A percentile compares a stretch with the other conserved stretches of the same genome.
Evolutionary conservation across 1,284 basidiomycete species (phyloP).

Genomic region (Leccinum angustisporum): DNA sequence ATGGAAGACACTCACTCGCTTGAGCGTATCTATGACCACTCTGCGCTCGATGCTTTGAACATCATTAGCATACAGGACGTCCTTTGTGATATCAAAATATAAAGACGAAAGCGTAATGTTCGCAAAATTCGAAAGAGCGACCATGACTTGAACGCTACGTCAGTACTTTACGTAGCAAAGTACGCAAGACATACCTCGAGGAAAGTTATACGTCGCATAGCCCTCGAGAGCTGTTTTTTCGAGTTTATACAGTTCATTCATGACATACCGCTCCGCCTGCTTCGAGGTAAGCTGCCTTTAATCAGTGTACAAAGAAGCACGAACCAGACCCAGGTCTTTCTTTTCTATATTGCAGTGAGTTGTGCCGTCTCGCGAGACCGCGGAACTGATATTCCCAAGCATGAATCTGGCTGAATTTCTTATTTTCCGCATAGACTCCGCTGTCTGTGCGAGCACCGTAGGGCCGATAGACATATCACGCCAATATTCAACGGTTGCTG

Average conservation of each 20-base stretch:
- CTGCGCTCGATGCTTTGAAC: constrained; percentile 54
- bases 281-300: constrained; percentile 3
- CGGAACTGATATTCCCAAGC: constrained; percentile 72
- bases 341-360: constrained; percentile 38
- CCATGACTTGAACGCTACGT: constrained; percentile 48
- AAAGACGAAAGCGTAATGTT: constrained; percentile 76
- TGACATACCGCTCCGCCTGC: constrained; percentile 82
- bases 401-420: constrained; percentile 91
- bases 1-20: constrained; percentile 51
- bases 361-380: constrained; percentile 19
- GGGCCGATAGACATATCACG: constrained; percentile 87
- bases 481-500: constrained; percentile 88
- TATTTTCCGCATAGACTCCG: constrained; percentile 82
- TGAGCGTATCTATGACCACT: constrained; percentile 70
- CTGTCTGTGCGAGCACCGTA: constrained; percentile 74
- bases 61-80: constrained; percentile 81
- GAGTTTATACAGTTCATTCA: constrained; percentile 79
- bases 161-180: neutral
- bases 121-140: constrained; percentile 61
- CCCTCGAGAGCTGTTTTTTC: constrained; percentile 67
- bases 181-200: constrained; percentile 61
- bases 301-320: constrained; percentile 26
- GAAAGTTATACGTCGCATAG: constrained; percentile 82
- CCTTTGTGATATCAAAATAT: constrained; percentile 93
- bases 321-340: constrained; percentile 62